Evolutionary conservation across 2,329 filamentous ascomycete genomes (phyloP).

Genomic region (Fusarium sublunatum): DNA sequence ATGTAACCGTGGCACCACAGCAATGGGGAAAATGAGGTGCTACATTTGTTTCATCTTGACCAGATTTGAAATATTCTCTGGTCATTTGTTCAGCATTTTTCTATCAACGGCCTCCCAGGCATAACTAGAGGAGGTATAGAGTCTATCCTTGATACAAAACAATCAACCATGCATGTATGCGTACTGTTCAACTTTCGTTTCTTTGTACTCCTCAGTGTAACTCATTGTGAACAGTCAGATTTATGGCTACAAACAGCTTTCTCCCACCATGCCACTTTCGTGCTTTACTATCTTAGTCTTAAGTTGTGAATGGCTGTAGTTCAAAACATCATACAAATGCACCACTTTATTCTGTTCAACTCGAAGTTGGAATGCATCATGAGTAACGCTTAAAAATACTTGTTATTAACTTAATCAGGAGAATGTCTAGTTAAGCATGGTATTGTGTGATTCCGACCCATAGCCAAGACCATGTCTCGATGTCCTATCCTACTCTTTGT

Average conservation of each 20-base stretch:
- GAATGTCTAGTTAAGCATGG: conserved; percentile 27
- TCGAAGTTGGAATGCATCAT: not conserved
- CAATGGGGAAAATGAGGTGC: conserved; percentile 8
- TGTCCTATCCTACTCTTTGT: conserved; percentile 17
- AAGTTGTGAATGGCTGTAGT: not conserved
- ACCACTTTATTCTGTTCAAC: not conserved
- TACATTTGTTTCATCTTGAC: conserved; percentile 18
- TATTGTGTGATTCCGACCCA: conserved; percentile 22
- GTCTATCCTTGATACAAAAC: conserved; percentile 36
- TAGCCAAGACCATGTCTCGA: conserved; percentile 18
- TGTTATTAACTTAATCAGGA: conserved; percentile 36
- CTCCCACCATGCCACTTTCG: not conserved
- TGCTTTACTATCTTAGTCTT: not conserved
- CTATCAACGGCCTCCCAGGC: conserved; percentile 4
- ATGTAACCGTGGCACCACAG: conserved; percentile 10
- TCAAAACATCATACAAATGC: not conserved
- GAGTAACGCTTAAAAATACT: conserved; percentile 24
- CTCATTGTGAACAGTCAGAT: not conserved
- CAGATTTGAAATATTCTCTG: conserved; percentile 21
- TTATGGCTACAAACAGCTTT: not conserved
- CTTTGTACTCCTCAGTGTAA: not conserved
- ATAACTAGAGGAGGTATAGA: conserved; percentile 9
- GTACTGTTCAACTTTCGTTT: conserved; percentile 4
- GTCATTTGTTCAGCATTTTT: conserved; percentile 18
- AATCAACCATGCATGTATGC: conserved; percentile 16